Percentiles rank a stretch among this genome's conserved stretches.
Conservation (phyloP, 1,284 basidiomycete genomes). For the Moesziomyces sp. region DNA sequence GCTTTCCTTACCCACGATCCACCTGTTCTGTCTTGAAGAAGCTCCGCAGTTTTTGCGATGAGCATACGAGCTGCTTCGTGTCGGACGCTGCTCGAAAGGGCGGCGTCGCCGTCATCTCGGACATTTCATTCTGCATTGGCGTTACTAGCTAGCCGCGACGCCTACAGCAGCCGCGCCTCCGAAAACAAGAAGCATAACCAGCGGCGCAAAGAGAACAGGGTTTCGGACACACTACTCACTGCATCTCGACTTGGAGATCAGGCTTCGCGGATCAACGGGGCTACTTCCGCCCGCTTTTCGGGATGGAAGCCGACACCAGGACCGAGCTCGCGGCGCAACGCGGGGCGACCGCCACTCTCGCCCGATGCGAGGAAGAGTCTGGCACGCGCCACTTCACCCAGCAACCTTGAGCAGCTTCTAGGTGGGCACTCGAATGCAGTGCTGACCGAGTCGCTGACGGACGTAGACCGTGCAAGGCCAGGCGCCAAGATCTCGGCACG, state of each 20-base stretch:
- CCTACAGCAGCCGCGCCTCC: neutral
- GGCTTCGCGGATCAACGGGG: constrained; percentile 15
- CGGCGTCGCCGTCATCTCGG: neutral
- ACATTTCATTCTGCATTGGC: constrained; percentile 2
- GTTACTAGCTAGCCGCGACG: neutral
- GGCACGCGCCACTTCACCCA: neutral
- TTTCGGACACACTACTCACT: constrained; percentile 30
- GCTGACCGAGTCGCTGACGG: constrained; percentile 14
- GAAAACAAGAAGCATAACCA: constrained; percentile 8
- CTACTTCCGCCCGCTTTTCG: constrained; percentile 19
- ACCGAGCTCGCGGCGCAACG: constrained; percentile 27
- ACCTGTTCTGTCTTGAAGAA: too few species aligned
- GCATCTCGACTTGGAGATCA: constrained; percentile 21
- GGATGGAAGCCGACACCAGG: constrained; percentile 42
- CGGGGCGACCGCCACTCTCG: constrained; percentile 24
- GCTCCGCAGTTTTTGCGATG: neutral
- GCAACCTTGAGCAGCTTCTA: constrained; percentile 16
- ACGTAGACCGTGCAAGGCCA: neutral
- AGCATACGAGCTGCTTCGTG: constrained; percentile 1
- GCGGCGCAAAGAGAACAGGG: neutral
- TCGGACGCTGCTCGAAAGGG: constrained; percentile 7
- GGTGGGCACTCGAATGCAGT: constrained; percentile 17
- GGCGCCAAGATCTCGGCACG: constrained; percentile 6
- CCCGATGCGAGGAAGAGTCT: constrained; percentile 17
- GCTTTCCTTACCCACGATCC: too few species aligned